These are phyloP conservation scores for Aegilops longissima DNA, from an alignment of 176 grass and related monocot genomes.

Conservation along the genomic window DNA sequence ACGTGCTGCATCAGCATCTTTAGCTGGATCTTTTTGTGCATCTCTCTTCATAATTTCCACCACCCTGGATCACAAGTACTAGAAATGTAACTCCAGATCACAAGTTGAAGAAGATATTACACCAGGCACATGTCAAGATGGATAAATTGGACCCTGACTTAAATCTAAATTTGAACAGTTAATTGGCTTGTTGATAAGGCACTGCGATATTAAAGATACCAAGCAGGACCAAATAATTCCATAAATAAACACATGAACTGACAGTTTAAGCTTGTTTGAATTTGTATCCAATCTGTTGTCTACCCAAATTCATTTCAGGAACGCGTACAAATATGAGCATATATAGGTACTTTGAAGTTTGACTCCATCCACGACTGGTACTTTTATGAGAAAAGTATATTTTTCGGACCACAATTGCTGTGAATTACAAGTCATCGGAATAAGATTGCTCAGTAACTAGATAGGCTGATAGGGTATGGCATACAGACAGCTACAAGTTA, in stretches of 20 bases:
- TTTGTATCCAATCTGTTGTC: neutral
- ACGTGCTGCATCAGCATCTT: conserved; percentile 52
- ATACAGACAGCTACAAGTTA: conserved; percentile 6
- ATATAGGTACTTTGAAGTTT: neutral
- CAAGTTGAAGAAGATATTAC: neutral
- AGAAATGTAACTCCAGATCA: conserved; percentile 10
- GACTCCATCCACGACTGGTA: neutral
- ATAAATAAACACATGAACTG: neutral
- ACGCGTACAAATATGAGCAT: neutral
- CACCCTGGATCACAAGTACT: conserved; percentile 54
- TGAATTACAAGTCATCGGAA: neutral
- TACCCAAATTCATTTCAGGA: conserved; percentile 8
- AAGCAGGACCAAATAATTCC: conserved; percentile 14
- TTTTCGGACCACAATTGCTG: neutral
- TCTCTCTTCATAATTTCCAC: conserved; percentile 84
- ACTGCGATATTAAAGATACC: neutral
- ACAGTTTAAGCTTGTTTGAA: neutral
- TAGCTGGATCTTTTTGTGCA: conserved; percentile 70
- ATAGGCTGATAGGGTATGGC: conserved; percentile 6
- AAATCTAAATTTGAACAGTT: conserved; percentile 8
- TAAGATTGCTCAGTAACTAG: neutral
- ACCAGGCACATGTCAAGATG: conserved; percentile 15
- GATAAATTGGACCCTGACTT: conserved; percentile 9
- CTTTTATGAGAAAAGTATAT: neutral
- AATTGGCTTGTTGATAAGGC: neutral